These are phyloP conservation scores for Cercospora sojina DNA, from an alignment of 2,329 filamentous ascomycete genomes.

Conservation along the genomic window DNA sequence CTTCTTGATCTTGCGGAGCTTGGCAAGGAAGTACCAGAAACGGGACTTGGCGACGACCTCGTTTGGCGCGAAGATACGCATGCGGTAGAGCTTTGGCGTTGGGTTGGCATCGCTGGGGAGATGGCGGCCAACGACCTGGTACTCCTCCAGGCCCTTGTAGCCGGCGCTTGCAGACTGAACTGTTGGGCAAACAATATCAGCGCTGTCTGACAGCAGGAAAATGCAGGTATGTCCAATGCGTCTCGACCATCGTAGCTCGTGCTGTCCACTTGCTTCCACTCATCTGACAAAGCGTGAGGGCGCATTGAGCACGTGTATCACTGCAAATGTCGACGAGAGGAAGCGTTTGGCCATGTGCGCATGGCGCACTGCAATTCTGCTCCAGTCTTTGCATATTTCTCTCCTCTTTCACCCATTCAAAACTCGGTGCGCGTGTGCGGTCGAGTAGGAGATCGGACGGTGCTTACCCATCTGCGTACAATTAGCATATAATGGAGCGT, in stretches of 20 bases:
- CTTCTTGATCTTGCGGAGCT: slow-evolving; percentile 99
- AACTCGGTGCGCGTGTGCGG: slow-evolving; percentile 18
- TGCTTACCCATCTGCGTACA: slow-evolving; percentile 62
- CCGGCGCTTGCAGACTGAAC: slow-evolving; percentile 56
- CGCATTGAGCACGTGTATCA: background rate
- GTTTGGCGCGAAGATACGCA: slow-evolving; percentile 99
- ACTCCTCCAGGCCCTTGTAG: slow-evolving; percentile 79
- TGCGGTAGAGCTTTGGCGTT: slow-evolving; percentile 97
- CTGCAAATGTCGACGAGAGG: no score
- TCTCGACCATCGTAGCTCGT: slow-evolving; percentile 17
- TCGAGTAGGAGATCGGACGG: slow-evolving; percentile 20
- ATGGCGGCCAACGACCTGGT: slow-evolving; percentile 99
- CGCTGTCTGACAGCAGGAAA: slow-evolving; percentile 14
- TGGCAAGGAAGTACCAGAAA: slow-evolving; percentile 99
- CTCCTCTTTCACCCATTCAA: slow-evolving; percentile 33
- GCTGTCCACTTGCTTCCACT: slow-evolving; percentile 9
- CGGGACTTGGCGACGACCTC: slow-evolving; percentile 98
- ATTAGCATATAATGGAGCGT: slow-evolving; percentile 31
- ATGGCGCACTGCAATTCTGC: slow-evolving; percentile 16
- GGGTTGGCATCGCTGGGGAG: slow-evolving; percentile 97
- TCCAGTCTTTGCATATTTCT: slow-evolving; percentile 19
- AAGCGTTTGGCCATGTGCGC: slow-evolving; percentile 2
- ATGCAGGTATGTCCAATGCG: slow-evolving; percentile 6
- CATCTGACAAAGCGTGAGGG: background rate
- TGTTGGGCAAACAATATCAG: slow-evolving; percentile 49